Evolutionary conservation across 2,329 filamentous ascomycete species (phyloP).

Genomic region (Aspergillus phoenicis): DNA sequence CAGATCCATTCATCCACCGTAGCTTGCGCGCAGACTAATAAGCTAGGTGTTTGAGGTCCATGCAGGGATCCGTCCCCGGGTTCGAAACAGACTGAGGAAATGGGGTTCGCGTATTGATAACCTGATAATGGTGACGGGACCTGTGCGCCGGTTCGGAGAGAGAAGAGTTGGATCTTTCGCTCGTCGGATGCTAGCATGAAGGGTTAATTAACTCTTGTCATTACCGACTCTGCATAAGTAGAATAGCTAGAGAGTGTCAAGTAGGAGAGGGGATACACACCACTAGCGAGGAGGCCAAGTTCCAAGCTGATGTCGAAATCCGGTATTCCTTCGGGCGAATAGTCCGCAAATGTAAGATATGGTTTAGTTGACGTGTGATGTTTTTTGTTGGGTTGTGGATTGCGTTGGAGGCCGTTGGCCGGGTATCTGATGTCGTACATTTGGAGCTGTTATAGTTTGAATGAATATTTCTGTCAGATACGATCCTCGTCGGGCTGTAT

Average conservation of each 20-base stretch:
- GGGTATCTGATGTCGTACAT: slow-evolving; percentile 48
- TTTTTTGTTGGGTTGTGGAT: slow-evolving; percentile 31
- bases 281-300: slow-evolving; percentile 41
- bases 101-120: slow-evolving; percentile 27
- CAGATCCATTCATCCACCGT: slow-evolving; percentile 44
- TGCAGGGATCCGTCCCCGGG: slow-evolving; percentile 25
- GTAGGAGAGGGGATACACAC: slow-evolving; percentile 26
- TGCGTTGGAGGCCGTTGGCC: slow-evolving; percentile 29
- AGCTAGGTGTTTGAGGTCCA: slow-evolving; percentile 35
- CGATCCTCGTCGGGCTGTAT: not conserved
- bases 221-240: not conserved
- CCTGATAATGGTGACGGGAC: slow-evolving; percentile 32
- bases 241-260: not conserved
- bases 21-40: slow-evolving; percentile 37
- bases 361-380: slow-evolving; percentile 36
- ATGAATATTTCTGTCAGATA: not conserved
- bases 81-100: slow-evolving; percentile 40
- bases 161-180: slow-evolving; percentile 41
- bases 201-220: not conserved
- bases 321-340: slow-evolving; percentile 28
- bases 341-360: slow-evolving; percentile 41
- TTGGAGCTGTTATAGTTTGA: slow-evolving; percentile 32
- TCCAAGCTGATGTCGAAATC: slow-evolving; percentile 43
- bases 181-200: slow-evolving; percentile 34
- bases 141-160: slow-evolving; percentile 39